phyloP scores from a whole-genome alignment of 163 green algal species.

The Scenedesmus sp. region DNA sequence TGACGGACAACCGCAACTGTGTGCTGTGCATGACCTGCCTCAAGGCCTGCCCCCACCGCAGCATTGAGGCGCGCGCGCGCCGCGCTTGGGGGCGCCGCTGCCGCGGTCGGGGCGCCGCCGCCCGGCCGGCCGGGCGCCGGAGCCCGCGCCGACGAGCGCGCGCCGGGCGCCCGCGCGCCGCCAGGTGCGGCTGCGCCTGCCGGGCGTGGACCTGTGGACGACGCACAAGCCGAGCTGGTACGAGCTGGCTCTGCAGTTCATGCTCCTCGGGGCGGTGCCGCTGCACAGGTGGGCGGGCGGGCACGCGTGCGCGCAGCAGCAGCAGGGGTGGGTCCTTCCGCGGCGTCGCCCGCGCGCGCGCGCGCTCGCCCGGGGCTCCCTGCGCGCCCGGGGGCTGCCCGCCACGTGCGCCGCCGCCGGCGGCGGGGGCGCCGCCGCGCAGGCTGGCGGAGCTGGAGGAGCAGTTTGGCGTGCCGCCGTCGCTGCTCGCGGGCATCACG shows the following conservation, averaged over 20 bases:
- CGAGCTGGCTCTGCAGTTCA: slow-evolving; percentile 76
- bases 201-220: slow-evolving; percentile 72
- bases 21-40: slow-evolving; percentile 76
- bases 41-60: slow-evolving; percentile 62
- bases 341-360: too few relatives aligned
- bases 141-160: too few relatives aligned
- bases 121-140: too few relatives aligned
- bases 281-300: slow-evolving; percentile 55
- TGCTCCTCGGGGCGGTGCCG: slow-evolving; percentile 77
- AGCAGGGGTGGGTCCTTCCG: background rate
- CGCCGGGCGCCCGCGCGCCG: too few relatives aligned
- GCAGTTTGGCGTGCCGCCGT: slow-evolving; percentile 55
- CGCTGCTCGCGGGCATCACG: slow-evolving; percentile 16
- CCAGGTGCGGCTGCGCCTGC: slow-evolving; percentile 68
- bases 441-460: slow-evolving; percentile 56
- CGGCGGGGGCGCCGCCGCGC: too few relatives aligned
- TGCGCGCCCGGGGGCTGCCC: too few relatives aligned
- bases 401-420: too few relatives aligned
- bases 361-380: too few relatives aligned
- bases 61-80: too few relatives aligned
- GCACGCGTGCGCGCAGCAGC: background rate
- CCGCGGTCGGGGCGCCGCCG: too few relatives aligned
- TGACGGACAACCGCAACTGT: slow-evolving; percentile 63
- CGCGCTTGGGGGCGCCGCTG: too few relatives aligned
- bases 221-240: slow-evolving; percentile 61